Base-by-base conservation (phyloP, 2,329 filamentous ascomycete genomes). In the Aspergillus quadrilineatus region DNA sequence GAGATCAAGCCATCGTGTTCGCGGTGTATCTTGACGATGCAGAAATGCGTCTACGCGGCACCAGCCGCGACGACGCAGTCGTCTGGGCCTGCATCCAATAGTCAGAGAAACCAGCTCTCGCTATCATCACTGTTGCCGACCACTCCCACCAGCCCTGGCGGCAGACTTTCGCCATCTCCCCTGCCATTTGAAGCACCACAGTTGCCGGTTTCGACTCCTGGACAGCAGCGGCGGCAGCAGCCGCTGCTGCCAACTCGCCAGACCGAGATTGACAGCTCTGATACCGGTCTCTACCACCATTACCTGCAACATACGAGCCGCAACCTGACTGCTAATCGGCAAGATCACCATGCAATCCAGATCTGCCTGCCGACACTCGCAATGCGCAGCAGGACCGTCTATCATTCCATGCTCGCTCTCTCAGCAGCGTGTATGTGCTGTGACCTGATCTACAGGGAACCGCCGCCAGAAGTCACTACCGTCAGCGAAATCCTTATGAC, bases 1-100 rank as follows among this genome's bases (percentile, higher is more conserved):
- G 50, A 52, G 12, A 29, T 45, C n/a, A 52, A 52, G 12, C 41
- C 50, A 2, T 52, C 50, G 4, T 52, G 50, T 29, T 52, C 50
- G 41, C 41, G 50, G 3, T 52, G 50, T 37, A 30, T 52, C 50
- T n/a, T 52, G 30, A 52, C 42, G 1, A 4, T 44, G 41, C 50
- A 52, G 17, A 30, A 37, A 4, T 52, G 50, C 30, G 30, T 52
- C 29, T 52, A 52, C 9, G 26, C 37, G 15, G n/a, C 26, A 4
- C 26, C 39, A 7, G 29, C 45, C 22, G 22, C 22, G 22, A 22
- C 22, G 22, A 22, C 22, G 22, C 22, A 22, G 22, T 22, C 22
- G 22, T 22, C 22, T 22, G 22, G 22, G 48, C 17, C 43, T 3
- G 10, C 43, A 3, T 10, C 12, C 6, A 10, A 36, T 8, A 32